Evolutionary conservation across 2,329 filamentous ascomycete genomes (phyloP), one percentile per base, ranked within the genome.

Genomic region (Aspergillus fischeri): DNA sequence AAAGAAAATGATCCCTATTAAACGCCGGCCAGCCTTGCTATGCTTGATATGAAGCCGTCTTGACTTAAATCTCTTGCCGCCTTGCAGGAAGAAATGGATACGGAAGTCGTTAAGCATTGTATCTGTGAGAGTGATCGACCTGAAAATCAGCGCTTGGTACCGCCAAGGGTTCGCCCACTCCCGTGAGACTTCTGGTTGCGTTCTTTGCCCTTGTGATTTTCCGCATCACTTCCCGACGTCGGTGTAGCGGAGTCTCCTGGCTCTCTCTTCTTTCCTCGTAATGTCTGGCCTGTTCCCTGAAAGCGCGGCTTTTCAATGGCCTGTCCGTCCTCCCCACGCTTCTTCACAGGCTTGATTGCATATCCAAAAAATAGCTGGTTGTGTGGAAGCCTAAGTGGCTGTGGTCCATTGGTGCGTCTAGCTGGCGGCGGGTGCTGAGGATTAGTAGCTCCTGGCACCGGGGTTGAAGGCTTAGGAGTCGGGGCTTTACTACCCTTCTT

Each of bases 281-380:
- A 77, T 4, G 89, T 94, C 73, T 97, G 90, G 0, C 93, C 93
- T 63, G 90, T 85, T 0, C 93, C 93, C 4, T 87, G 85, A 74
- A 96, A 96, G 64, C 86, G 86, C n/a, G 88, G 88, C 62, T 86
- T 84, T 58, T 86, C 83, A 17, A 75, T 69, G 41, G 85, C 82
- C 58, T 88, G 86, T 5, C 72, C 71, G 59, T 86, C 81, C 57
- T 91, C 86, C 38, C 85, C 88, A 56, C 88, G 86, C 8, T 90
- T 90, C 78, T 91, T 92, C 45, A 95, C 81, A 0, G 93, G 93
- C 73, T 89, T 96, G 70, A 96, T 83, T 68, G 96, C 89, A 69
- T 97, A 99, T 3, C 94, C 94, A 62, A 99, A 96, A 80, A 99
- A 99, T 4, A 99, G 81, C 75, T 97, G 96, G 67, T 94, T 94